Conservation (phyloP, 257 asterid genomes). For the Forsythia viridissima region DNA sequence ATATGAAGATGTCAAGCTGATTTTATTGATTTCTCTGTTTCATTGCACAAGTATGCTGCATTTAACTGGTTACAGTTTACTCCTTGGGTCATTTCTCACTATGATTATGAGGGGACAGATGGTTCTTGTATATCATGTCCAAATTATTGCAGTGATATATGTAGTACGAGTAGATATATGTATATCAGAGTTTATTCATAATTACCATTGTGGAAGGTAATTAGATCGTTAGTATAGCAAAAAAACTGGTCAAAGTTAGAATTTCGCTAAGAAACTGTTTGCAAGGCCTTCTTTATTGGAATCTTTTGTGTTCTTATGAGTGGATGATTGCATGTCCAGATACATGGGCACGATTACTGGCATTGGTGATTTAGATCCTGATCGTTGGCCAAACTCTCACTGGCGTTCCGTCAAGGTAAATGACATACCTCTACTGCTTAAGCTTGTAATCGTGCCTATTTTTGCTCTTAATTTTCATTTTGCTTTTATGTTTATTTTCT, state of each 20-base stretch:
- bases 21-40: neutral
- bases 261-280: neutral
- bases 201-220: neutral
- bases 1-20: neutral
- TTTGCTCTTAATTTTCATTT: neutral
- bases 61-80: neutral
- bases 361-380: constrained; percentile 86
- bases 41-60: neutral
- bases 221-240: neutral
- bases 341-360: constrained; percentile 98
- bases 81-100: neutral
- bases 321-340: constrained; percentile 41
- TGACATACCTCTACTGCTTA: neutral
- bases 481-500: neutral
- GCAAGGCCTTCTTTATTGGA: neutral
- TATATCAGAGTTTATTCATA: neutral
- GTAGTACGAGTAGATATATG: neutral
- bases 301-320: constrained; percentile 21
- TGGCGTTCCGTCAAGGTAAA: constrained; percentile 97
- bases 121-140: neutral
- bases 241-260: neutral
- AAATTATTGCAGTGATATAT: neutral
- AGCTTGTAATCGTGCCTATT: neutral
- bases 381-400: constrained; percentile 94
- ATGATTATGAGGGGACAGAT: neutral